These are phyloP conservation scores for Acrasis kona DNA, from an alignment of 78 protist genomes.

Conservation along the genomic window DNA sequence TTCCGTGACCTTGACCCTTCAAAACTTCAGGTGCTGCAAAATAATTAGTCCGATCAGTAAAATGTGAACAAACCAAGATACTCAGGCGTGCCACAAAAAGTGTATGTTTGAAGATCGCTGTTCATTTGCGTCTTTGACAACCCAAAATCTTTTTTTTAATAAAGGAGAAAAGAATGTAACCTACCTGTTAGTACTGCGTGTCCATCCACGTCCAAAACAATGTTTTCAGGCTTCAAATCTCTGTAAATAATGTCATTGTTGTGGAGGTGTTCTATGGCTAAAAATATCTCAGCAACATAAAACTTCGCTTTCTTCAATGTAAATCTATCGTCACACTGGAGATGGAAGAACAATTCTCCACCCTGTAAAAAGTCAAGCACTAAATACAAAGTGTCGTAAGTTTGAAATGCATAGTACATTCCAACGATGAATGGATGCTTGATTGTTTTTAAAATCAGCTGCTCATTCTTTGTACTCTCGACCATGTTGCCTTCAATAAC, in stretches of 20 bases:
- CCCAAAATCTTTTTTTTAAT: too few species aligned
- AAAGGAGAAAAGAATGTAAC: too few species aligned
- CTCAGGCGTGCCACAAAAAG: slow-evolving; percentile 94
- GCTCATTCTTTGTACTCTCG: slow-evolving; percentile 74
- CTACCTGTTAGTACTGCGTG: slow-evolving; percentile 26
- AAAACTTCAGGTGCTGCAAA: slow-evolving; percentile 89
- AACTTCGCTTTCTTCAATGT: slow-evolving; percentile 47
- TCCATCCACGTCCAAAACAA: slow-evolving; percentile 21
- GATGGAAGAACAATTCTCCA: slow-evolving; percentile 74
- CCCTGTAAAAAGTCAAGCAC: slow-evolving; percentile 67
- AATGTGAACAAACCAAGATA: slow-evolving; percentile 67
- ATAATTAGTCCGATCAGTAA: too few species aligned
- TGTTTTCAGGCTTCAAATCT: slow-evolving; percentile 58
- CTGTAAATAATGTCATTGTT: slow-evolving; percentile 75
- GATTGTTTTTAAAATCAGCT: slow-evolving; percentile 59
- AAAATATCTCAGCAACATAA: slow-evolving; percentile 71
- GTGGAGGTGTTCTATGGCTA: slow-evolving; percentile 82
- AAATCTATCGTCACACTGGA: slow-evolving; percentile 44
- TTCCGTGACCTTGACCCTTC: slow-evolving; percentile 7
- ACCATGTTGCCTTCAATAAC: slow-evolving; percentile 40
- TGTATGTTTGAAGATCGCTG: slow-evolving; percentile 27
- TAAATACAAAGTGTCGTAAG: slow-evolving; percentile 65
- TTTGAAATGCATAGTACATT: slow-evolving; percentile 63
- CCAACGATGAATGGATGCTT: slow-evolving; percentile 69
- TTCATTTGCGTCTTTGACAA: slow-evolving; percentile 12